These are phyloP conservation scores for Fusarium secorum DNA, from an alignment of 2,329 filamentous ascomycete species.

Conservation along the genomic window DNA sequence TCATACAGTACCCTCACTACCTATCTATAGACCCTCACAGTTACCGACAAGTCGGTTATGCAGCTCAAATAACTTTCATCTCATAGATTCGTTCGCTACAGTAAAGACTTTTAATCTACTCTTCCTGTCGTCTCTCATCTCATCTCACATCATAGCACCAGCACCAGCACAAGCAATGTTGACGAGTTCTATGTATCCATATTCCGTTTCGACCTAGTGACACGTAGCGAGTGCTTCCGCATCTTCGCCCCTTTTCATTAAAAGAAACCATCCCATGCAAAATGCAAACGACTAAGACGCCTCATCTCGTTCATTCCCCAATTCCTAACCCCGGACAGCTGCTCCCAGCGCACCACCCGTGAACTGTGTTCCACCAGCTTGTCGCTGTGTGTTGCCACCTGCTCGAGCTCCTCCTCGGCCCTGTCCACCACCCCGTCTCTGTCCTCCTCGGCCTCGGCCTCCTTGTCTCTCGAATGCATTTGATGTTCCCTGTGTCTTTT, in stretches of 20 bases:
- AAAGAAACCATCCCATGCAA: conserved; percentile 49
- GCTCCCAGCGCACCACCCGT: conserved; percentile 81
- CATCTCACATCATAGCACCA: conserved; percentile 18
- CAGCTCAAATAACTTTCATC: background rate
- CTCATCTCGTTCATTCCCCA: conserved; percentile 44
- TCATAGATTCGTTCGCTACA: conserved; percentile 15
- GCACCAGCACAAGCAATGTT: conserved; percentile 28
- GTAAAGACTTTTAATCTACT: conserved; percentile 11
- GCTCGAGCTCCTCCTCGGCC: conserved; percentile 68
- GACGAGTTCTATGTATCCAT: conserved; percentile 44
- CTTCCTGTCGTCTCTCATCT: conserved; percentile 19
- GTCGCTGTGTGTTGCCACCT: conserved; percentile 68
- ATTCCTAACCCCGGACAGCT: conserved; percentile 65
- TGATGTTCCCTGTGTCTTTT: conserved; percentile 92
- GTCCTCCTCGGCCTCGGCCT: conserved; percentile 74
- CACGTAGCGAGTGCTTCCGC: conserved; percentile 46
- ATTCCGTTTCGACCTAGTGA: conserved; percentile 47
- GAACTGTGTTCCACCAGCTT: conserved; percentile 79
- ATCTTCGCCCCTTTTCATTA: conserved; percentile 47
- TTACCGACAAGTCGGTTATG: background rate
- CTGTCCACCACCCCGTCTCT: conserved; percentile 67
- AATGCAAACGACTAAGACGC: conserved; percentile 46
- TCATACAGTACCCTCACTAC: background rate
- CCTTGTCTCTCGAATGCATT: conserved; percentile 96
- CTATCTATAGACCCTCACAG: background rate